Percentiles rank a stretch among this genome's conserved stretches.
phyloP scores from a whole-genome alignment of 208 protist genomes.

The Porcisia hertigi region DNA sequence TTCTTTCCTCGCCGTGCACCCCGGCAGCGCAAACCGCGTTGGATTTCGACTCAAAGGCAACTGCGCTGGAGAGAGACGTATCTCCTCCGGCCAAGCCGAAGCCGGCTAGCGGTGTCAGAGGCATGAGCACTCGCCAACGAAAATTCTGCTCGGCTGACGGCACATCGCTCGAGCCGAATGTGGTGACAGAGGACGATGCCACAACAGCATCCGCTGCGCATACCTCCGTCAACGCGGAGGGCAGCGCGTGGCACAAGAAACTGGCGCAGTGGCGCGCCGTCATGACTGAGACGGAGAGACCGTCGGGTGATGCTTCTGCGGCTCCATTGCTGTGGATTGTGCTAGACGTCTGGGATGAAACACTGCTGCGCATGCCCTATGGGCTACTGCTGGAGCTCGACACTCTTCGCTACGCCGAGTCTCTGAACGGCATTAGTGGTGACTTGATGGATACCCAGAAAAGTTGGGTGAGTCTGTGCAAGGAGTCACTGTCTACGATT shows the following conservation, averaged over 20 bases:
- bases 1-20: background rate
- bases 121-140: background rate
- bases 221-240: background rate
- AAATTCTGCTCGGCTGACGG: background rate
- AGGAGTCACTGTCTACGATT: background rate
- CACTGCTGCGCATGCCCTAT: constrained; percentile 53
- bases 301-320: constrained; percentile 18
- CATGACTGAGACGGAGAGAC: constrained; percentile 26
- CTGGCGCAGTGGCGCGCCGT: constrained; percentile 35
- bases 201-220: too few relatives aligned
- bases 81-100: background rate
- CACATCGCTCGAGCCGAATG: too few relatives aligned
- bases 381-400: constrained; percentile 54
- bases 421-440: constrained; percentile 37
- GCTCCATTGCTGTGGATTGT: constrained; percentile 58
- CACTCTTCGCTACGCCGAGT: constrained; percentile 36
- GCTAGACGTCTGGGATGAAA: constrained; percentile 70
- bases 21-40: background rate
- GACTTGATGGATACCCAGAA: constrained; percentile 36
- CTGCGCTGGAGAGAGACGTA: too few relatives aligned
- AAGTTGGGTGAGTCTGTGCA: constrained; percentile 19
- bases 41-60: background rate
- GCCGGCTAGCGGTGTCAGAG: background rate
- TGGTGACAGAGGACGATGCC: background rate
- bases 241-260: constrained; percentile 9